Evolutionary conservation across 1,139 yeast genomes (phyloP).

Genomic region (Diutina sp.): DNA sequence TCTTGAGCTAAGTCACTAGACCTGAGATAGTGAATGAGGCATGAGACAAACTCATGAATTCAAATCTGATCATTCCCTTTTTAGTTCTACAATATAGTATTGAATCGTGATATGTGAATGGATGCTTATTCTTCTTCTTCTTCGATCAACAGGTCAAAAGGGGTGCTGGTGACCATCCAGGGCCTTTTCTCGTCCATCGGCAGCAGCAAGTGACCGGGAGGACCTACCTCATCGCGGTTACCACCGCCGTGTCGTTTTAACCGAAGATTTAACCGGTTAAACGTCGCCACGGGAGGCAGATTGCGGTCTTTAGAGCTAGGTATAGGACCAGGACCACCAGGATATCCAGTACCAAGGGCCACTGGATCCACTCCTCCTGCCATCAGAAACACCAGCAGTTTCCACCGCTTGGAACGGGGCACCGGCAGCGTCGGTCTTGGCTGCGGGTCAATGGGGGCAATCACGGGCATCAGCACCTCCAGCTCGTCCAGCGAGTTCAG

Average conservation of each 20-base stretch:
- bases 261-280: background rate
- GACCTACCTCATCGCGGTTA: background rate
- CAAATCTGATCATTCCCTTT: too few relatives aligned
- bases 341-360: background rate
- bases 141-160: background rate
- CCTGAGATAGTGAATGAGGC: too few relatives aligned
- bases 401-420: background rate
- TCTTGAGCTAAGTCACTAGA: too few relatives aligned
- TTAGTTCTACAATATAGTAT: background rate
- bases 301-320: background rate
- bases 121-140: background rate
- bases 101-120: too few relatives aligned
- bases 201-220: background rate
- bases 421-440: conserved; percentile 2
- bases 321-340: background rate
- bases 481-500: conserved; percentile 1
- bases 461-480: background rate
- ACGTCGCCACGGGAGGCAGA: background rate
- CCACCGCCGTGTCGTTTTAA: background rate
- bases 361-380: background rate
- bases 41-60: too few relatives aligned
- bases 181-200: background rate
- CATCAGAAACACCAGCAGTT: background rate
- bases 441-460: background rate
- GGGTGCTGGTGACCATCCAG: background rate